Conservation (phyloP, 106 monocot species). For the Dendrobium officinale region DNA sequence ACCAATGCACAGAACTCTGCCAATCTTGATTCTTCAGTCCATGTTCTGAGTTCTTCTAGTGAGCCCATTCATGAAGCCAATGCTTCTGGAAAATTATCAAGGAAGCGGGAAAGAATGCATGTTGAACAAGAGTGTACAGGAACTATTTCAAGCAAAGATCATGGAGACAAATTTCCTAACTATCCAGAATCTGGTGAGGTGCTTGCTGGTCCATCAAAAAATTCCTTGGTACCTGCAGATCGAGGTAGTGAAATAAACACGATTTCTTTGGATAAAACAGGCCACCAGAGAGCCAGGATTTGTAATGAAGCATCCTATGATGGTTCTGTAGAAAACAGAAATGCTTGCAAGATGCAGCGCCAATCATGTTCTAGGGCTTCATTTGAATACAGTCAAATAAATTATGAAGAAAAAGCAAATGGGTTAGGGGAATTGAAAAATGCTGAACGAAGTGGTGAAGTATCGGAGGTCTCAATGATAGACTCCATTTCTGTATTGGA, state of each 20-base stretch:
- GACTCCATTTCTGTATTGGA: constrained; percentile 39
- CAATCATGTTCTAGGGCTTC: constrained; percentile 11
- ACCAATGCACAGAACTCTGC: constrained; percentile 9
- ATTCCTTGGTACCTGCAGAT: constrained; percentile 7
- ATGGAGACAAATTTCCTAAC: constrained; percentile 1
- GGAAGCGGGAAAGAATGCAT: constrained; percentile 17
- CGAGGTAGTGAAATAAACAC: constrained; percentile 4
- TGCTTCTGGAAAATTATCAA: constrained; percentile 11
- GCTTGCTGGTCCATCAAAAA: constrained; percentile 9
- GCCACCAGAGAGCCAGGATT: background rate
- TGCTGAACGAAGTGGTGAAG: constrained; percentile 30
- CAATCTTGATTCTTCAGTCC: constrained; percentile 15
- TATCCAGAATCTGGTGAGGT: constrained; percentile 20
- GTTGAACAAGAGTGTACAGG: constrained; percentile 16
- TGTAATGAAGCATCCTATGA: constrained; percentile 8
- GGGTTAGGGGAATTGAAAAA: constrained; percentile 10
- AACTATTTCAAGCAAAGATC: background rate
- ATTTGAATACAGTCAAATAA: constrained; percentile 10
- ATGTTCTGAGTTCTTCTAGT: constrained; percentile 5
- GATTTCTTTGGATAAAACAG: constrained; percentile 8
- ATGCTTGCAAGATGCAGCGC: background rate
- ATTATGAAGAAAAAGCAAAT: constrained; percentile 12
- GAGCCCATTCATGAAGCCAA: constrained; percentile 8
- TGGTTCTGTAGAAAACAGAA: constrained; percentile 3
- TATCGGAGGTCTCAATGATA: constrained; percentile 47